These are phyloP conservation scores for Penicillium occitanis DNA, from an alignment of 2,329 filamentous ascomycete species.

Conservation along the genomic window DNA sequence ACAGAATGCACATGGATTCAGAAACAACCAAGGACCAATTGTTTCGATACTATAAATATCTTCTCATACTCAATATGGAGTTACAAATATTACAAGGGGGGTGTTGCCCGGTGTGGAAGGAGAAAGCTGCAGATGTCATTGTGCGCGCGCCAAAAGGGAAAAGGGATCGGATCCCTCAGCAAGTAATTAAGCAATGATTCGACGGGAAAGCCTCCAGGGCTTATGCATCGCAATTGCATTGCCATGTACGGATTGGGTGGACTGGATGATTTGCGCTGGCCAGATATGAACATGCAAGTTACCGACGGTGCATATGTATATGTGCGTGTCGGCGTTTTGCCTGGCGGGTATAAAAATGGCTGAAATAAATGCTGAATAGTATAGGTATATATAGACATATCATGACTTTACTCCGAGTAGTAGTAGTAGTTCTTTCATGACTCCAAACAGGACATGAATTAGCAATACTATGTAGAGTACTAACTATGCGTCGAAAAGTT, in stretches of 20 bases:
- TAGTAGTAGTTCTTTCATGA: not conserved
- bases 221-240: not conserved
- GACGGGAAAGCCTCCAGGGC: not conserved
- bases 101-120: not conserved
- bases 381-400: not conserved
- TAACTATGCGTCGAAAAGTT: not conserved
- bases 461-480: not conserved
- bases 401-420: not conserved
- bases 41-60: slow-evolving; percentile 17
- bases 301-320: slow-evolving; percentile 5
- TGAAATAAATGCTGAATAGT: not conserved
- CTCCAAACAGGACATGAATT: not conserved
- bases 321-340: not conserved
- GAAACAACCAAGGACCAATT: not conserved
- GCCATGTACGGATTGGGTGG: not conserved
- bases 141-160: not conserved
- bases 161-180: not conserved
- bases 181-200: not conserved
- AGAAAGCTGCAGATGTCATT: slow-evolving; percentile 3
- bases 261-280: slow-evolving; percentile 1
- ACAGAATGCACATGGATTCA: not conserved
- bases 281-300: slow-evolving; percentile 14
- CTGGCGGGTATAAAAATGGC: not conserved
- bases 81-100: not conserved
- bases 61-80: not conserved